Conservation (phyloP, 306 rosid species). For the Malus orientalis region DNA sequence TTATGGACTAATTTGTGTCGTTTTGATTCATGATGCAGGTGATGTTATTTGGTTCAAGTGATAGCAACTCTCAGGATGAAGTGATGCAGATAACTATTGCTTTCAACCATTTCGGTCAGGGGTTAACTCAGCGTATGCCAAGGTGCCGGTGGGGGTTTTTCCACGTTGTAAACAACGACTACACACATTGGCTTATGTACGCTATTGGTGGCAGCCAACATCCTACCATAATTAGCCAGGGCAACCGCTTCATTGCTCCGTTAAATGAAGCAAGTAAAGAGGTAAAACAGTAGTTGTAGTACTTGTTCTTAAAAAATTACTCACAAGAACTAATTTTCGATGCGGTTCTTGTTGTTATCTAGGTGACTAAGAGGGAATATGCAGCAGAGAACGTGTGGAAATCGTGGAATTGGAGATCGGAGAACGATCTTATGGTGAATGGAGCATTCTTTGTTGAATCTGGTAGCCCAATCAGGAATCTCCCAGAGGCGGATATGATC, state of each 20-base stretch:
- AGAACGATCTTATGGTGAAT: conserved; percentile 39
- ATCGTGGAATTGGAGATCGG: conserved; percentile 50
- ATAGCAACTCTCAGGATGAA: conserved; percentile 21
- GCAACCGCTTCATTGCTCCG: conserved; percentile 66
- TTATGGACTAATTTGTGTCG: not conserved
- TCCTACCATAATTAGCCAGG: conserved; percentile 71
- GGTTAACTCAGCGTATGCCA: conserved; percentile 73
- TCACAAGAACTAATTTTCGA: not conserved
- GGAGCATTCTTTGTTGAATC: conserved; percentile 42
- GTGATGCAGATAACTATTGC: conserved; percentile 73
- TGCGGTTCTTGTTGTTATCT: not conserved
- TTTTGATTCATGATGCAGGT: conserved; percentile 26
- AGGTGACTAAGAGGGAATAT: conserved; percentile 53
- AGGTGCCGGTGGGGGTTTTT: conserved; percentile 61
- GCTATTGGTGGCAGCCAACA: conserved; percentile 73
- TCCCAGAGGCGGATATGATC: conserved; percentile 9
- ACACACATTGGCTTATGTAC: conserved; percentile 82
- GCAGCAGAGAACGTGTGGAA: conserved; percentile 38
- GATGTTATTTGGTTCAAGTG: conserved; percentile 71
- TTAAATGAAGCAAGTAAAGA: conserved; percentile 29
- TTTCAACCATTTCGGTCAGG: conserved; percentile 74
- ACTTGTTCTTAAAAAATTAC: not conserved
- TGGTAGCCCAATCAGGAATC: conserved; percentile 12
- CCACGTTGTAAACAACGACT: conserved; percentile 70
- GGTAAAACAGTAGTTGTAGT: conserved; percentile 27